Evolutionary conservation across 2,329 filamentous ascomycete genomes (phyloP), one percentile per base, ranked within the genome.

Genomic region (Magnaporthiopsis poae): DNA sequence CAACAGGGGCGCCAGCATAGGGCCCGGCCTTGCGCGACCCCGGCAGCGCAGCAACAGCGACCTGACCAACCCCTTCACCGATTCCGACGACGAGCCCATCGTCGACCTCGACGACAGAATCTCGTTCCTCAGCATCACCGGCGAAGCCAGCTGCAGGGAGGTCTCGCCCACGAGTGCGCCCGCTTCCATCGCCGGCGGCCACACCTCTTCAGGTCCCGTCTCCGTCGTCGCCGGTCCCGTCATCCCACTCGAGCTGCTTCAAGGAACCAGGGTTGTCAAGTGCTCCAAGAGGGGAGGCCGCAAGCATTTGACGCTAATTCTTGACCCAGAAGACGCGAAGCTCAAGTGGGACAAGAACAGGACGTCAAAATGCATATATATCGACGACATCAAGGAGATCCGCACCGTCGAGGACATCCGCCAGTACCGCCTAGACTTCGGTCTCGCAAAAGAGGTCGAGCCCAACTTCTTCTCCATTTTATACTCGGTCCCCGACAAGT

Each of bases 321-420:
- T 98, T 31, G 92, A 98, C 72, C 84, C 90, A 31, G 90, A 94
- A 73, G 86, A 90, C 1, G 93, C 90, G 68, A 95, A 92, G 76
- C 90, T 99, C 31, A 90, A 85, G 33, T 98, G 94, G 94, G 90
- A 96, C 76, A 85, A 87, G 62, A 86, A 84, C 11, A 88, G 91
- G 52, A 88, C 90, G 0, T 86, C 87, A 31, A 98, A 97, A 75
- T 88, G 87, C 65, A 90, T 99, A 70, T 96, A 96, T 76, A 91
- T 99, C 69, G 95, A 99, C 73, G 92, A 98, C 75, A 94, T 99
- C 72, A 90, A 91, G 73, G 92, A 96, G 73, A 92, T 98, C 63
- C 88, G 93, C 69, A 87, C 88, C 46, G 92, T 91, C 25, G 85
- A 85, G 15, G 91, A 98, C 74, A 91, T 94, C 25, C 87, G 90